Evolutionary conservation across 305 asterid genomes (phyloP), one percentile per base, ranked within the genome.

Genomic region (Plantago lanceolata): DNA sequence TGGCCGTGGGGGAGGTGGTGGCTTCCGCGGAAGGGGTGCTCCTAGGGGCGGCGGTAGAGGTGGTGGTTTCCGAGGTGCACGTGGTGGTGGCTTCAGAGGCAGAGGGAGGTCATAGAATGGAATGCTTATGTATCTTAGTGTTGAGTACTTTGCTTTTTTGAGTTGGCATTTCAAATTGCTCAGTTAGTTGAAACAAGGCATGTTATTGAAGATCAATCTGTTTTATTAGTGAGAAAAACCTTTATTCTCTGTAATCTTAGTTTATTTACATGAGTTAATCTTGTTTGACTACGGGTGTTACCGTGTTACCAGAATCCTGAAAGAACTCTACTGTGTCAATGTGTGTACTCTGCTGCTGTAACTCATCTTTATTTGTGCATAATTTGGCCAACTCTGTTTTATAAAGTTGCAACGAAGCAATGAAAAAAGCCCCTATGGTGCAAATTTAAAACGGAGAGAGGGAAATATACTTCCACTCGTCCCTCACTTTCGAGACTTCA

Each of bases 1-100:
- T 17, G 80, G 80, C 14, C 68, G 76, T 49, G 64, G 81, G 58
- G 78, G 81, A 0, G 76, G 84, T 4, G 80, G 94, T 17, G 89
- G 92, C 26, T 82, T 84, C 57, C 92, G 96, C 33, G 94, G 95
- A 57, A 77, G 92, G 71, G 95, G 95, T 67, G 79, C 87, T 48
- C 90, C 95, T 0, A 78, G 97, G 56, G 96, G 86, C 14, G 74
- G 96, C 52, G 77, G 91, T 50, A 78, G 89, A 4, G 71, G 76
- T 15, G 81, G 81, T 5, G 84, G 83, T 20, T 79, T 81, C 6
- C 68, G 90, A 6, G 89, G 91, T 11, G 76, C 85, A 26, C 76
- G 88, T 44, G 79, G 96, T n/a, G 85, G 96, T 15, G 83, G 91
- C 55, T 87, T 83, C 75, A 83, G 97, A 72, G 95, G 95, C 62